A percentile compares a stretch with the other conserved stretches of the same genome.
These are phyloP conservation scores for Apiospora pterosperma DNA, from an alignment of 2,329 filamentous ascomycete species.

Conservation along the genomic window DNA sequence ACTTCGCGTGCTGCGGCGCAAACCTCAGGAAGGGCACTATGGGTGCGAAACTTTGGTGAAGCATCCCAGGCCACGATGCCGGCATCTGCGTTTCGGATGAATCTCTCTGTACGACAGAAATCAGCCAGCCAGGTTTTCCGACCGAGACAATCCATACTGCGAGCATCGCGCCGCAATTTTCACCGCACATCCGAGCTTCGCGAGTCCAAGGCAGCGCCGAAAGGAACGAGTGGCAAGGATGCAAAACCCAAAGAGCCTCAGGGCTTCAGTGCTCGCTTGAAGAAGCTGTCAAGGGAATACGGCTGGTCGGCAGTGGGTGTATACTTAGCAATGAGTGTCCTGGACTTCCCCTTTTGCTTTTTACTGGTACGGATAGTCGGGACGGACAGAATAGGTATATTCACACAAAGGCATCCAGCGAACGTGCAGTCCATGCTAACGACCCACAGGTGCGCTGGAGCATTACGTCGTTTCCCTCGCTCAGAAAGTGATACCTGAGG, in stretches of 20 bases:
- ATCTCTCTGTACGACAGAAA: background rate
- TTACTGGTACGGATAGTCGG: slow-evolving; percentile 79
- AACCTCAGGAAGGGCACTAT: background rate
- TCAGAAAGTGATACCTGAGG: slow-evolving; percentile 57
- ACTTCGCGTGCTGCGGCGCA: background rate
- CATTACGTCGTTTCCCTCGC: slow-evolving; percentile 62
- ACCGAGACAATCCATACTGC: background rate
- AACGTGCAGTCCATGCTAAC: background rate
- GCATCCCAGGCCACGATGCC: background rate
- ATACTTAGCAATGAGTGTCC: slow-evolving; percentile 75
- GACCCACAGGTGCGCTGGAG: slow-evolving; percentile 54
- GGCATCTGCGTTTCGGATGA: background rate
- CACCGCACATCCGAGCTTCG: background rate
- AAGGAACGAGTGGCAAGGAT: background rate
- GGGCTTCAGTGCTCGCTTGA: slow-evolving; percentile 68
- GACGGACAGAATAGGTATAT: slow-evolving; percentile 77
- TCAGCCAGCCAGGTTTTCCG: background rate
- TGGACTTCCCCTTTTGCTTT: slow-evolving; percentile 97
- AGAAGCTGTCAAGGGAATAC: slow-evolving; percentile 85
- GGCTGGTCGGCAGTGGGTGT: slow-evolving; percentile 93
- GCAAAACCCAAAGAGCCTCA: background rate
- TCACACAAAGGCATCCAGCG: background rate
- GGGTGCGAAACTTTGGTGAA: background rate
- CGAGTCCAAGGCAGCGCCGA: background rate
- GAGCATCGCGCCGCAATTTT: background rate